phyloP scores from a whole-genome alignment of 768 basidiomycete genomes.

The Rhodotorula sphaerocarpa region DNA sequence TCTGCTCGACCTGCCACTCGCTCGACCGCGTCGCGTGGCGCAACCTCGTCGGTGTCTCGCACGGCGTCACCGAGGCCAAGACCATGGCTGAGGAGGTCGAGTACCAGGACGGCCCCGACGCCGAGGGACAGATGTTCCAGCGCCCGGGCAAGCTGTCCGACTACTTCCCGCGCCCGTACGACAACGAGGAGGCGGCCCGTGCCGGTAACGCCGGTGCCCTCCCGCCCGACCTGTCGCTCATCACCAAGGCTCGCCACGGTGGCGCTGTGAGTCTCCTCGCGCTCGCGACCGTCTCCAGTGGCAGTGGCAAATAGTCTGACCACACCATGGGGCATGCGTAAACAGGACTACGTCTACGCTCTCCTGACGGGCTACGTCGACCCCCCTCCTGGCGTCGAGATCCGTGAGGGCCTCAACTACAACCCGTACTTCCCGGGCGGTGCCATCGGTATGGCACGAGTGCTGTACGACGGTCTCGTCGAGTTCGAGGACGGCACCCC shows the following conservation, averaged over 20 bases:
- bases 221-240: conserved; percentile 93
- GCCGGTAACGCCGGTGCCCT: conserved; percentile 88
- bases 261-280: conserved; percentile 52
- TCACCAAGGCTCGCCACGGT: conserved; percentile 96
- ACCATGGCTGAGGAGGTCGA: conserved; percentile 92
- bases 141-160: conserved; percentile 96
- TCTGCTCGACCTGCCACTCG: conserved; percentile 97
- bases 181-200: conserved; percentile 95
- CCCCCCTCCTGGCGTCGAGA: conserved; percentile 85
- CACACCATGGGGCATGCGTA: no score
- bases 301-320: no score
- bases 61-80: conserved; percentile 82
- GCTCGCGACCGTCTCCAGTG: no score
- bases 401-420: conserved; percentile 98
- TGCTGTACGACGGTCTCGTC: conserved; percentile 88
- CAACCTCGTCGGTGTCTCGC: conserved; percentile 95
- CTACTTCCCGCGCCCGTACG: conserved; percentile 88
- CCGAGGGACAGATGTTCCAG: conserved; percentile 95
- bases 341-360: conserved; percentile 90
- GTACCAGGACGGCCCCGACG: conserved; percentile 91
- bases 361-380: conserved; percentile 95
- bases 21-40: conserved; percentile 99
- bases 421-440: conserved; percentile 97
- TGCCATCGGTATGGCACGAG: conserved; percentile 95
- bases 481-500: conserved; percentile 97